Evolutionary conservation across 2,329 filamentous ascomycete species (phyloP), one percentile per base, ranked within the genome.

Genomic region (Xylaria sp.): DNA sequence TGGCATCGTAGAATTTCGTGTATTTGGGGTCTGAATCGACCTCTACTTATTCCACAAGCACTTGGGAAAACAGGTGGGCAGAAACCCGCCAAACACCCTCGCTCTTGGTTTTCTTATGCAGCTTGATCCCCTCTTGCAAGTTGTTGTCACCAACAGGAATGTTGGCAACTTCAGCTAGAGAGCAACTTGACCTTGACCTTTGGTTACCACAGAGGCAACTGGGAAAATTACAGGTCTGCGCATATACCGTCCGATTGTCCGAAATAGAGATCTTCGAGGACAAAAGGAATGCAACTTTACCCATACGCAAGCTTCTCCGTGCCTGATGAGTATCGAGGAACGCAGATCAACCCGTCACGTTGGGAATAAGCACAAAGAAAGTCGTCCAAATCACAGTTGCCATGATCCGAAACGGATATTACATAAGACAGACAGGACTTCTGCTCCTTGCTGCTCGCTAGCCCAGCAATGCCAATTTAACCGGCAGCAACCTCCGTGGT

Each of bases 291-390:
- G 31, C 49, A 15, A 46, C 20, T 39, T 31, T 28, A 56, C 20
- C 28, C 41, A 43, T 41, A 51, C 33, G 31, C 51, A 57, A 56
- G 39, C 33, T 25, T 48, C 33, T 67, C 58, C 52, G 58, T 23
- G 10, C 64, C 57, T 46, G 52, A 67, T 62, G 15, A 56, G 58
- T 62, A 43, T 31, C 28, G 2, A 39, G 41, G 3, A 66, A 52
- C 43, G 58, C 23, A 46, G 64, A 67, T 67, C 59, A 43, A n/a
- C 59, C 31, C 12, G 5, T 51, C 15, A 18, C 8, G 10, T 20
- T 51, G 25, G 36, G 33, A 59, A 10, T n/a, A 48, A 20, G 25
- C 2, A 13, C 13, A 20, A 15, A 33, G 7, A 9, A n/a, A 54
- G 43, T 15, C 15, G 18, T 39, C 41, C 18, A 33, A 57, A n/a